Percentiles rank a stretch among this genome's conserved stretches.
phyloP scores from a whole-genome alignment of 2,329 filamentous ascomycete genomes.

The Xylariaceae sp. region DNA sequence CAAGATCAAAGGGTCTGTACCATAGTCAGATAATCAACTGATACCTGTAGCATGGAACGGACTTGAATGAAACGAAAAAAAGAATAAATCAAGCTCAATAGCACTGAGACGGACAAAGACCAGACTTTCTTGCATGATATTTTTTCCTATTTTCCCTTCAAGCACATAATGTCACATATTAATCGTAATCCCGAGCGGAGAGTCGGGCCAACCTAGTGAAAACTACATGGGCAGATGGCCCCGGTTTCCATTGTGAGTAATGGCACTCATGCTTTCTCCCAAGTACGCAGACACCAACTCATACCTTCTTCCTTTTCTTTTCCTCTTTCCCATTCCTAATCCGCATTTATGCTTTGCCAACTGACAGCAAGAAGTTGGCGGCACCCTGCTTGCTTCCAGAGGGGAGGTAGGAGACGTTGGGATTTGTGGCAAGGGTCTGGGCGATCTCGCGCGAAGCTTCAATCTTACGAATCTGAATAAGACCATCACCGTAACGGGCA shows the following conservation, averaged over 20 bases:
- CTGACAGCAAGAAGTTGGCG: slow-evolving; percentile 46
- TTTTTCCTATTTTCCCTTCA: background rate
- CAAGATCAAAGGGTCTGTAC: too few species aligned
- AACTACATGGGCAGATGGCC: slow-evolving; percentile 22
- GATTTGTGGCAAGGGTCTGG: slow-evolving; percentile 79
- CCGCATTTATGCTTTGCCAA: slow-evolving; percentile 37
- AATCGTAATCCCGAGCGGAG: slow-evolving; percentile 32
- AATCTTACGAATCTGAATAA: slow-evolving; percentile 94
- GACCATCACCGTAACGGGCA: slow-evolving; percentile 83
- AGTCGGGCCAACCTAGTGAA: slow-evolving; percentile 28
- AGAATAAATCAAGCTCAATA: background rate
- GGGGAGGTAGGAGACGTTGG: slow-evolving; percentile 93
- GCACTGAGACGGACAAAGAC: background rate
- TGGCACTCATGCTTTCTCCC: background rate
- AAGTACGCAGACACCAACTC: background rate
- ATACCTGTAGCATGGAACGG: background rate
- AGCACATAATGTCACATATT: slow-evolving; percentile 28
- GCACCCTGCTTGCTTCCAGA: slow-evolving; percentile 61
- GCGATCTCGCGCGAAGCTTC: slow-evolving; percentile 97
- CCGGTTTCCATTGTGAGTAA: background rate
- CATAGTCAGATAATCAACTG: background rate
- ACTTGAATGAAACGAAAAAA: background rate
- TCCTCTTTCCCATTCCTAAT: slow-evolving; percentile 9
- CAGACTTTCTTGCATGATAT: slow-evolving; percentile 6
- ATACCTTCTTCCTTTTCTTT: background rate